Evolutionary conservation across 1,284 basidiomycete genomes (phyloP).

Genomic region (Polyporus tsugae): DNA sequence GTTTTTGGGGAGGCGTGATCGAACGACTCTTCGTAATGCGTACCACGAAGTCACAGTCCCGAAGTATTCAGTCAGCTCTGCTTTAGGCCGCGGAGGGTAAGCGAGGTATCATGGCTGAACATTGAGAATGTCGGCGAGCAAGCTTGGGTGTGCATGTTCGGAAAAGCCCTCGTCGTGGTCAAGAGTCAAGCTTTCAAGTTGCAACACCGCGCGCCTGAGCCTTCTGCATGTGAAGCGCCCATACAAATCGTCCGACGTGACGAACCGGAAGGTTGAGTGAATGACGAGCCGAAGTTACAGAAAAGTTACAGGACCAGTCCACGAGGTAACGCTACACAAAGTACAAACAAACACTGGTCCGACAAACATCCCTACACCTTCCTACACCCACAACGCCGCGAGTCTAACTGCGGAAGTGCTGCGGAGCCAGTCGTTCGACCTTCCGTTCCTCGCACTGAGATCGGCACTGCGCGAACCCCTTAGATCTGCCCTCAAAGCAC

Average conservation of each 20-base stretch:
- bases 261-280: no score
- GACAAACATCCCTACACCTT: not conserved
- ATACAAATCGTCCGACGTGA: not conserved
- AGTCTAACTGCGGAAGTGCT: slow-evolving; percentile 10
- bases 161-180: not conserved
- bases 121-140: not conserved
- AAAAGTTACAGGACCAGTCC: not conserved
- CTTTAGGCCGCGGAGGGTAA: no score
- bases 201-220: no score
- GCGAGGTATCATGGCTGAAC: not conserved
- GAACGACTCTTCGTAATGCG: no score
- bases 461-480: not conserved
- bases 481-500: slow-evolving; percentile 38
- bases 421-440: slow-evolving; percentile 5
- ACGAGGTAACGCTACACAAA: slow-evolving; percentile 6
- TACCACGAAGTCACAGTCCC: no score
- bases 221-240: not conserved
- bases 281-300: not conserved
- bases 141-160: not conserved
- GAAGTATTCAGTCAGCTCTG: no score
- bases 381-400: not conserved
- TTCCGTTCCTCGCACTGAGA: not conserved
- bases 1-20: no score
- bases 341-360: slow-evolving; percentile 1
- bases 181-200: not conserved